phyloP scores from a whole-genome alignment of 148 eudicot species.

The Talinum fruticosum region DNA sequence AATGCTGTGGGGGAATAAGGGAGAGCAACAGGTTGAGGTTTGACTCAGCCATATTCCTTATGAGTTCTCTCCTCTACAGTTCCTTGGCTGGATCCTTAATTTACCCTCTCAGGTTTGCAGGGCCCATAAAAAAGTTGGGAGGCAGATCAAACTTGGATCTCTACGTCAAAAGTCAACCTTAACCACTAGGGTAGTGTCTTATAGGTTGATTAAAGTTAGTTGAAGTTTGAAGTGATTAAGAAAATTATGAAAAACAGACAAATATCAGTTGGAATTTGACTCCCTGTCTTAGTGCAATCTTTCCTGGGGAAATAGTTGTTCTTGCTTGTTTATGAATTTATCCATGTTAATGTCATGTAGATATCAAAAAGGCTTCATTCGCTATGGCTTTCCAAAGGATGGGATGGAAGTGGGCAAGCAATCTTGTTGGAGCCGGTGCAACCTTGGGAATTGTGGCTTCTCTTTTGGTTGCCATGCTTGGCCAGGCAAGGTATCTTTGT shows the following conservation, averaged over 20 bases:
- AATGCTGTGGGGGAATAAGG: no score
- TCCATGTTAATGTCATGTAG: slow-evolving; percentile 36
- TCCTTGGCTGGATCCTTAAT: background rate
- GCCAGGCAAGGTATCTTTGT: slow-evolving; percentile 87
- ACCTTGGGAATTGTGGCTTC: slow-evolving; percentile 79
- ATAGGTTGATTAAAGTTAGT: background rate
- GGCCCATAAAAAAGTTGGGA: background rate
- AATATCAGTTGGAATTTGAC: background rate
- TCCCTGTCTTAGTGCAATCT: background rate
- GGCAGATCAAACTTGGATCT: background rate
- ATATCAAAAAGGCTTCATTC: slow-evolving; percentile 66
- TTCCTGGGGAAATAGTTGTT: background rate
- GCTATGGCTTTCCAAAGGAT: slow-evolving; percentile 61
- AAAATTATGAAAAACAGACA: background rate
- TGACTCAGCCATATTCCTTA: background rate
- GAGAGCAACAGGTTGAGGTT: background rate
- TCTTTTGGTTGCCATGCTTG: slow-evolving; percentile 85
- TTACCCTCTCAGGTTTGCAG: background rate
- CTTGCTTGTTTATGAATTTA: background rate
- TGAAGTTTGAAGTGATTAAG: background rate
- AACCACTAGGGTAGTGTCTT: background rate
- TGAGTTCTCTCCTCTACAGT: background rate
- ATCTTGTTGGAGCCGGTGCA: slow-evolving; percentile 79
- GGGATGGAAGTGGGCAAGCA: slow-evolving; percentile 89
- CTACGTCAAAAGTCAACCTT: background rate